Conservation (phyloP, 192 early-diverging fungal genomes). For the Coemansia sp. region DNA sequence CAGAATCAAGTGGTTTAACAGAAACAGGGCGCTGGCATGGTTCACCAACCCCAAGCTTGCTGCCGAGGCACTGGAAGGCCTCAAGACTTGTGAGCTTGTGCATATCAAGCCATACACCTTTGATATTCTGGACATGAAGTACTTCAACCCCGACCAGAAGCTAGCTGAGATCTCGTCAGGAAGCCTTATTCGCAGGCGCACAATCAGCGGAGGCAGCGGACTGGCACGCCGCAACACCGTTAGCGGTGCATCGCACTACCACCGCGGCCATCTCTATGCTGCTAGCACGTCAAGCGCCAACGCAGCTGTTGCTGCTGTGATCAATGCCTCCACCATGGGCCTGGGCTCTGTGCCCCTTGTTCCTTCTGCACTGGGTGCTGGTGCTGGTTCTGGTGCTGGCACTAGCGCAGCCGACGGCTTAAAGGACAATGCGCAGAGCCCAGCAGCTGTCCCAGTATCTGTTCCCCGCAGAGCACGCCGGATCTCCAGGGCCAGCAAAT, state of each 20-base stretch:
- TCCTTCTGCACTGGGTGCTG: slow-evolving; percentile 20
- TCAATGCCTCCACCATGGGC: not conserved
- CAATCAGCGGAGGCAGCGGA: slow-evolving; percentile 45
- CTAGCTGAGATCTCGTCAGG: slow-evolving; percentile 32
- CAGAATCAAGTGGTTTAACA: slow-evolving; percentile 58
- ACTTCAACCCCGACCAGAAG: slow-evolving; percentile 53
- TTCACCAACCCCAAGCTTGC: slow-evolving; percentile 49
- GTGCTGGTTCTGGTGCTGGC: slow-evolving; percentile 13
- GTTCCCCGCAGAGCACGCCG: slow-evolving; percentile 39
- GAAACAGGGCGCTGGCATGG: slow-evolving; percentile 55
- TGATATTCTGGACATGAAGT: slow-evolving; percentile 45
- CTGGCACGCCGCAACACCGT: slow-evolving; percentile 57
- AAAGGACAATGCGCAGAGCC: slow-evolving; percentile 6
- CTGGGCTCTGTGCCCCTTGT: slow-evolving; percentile 29
- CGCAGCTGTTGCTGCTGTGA: slow-evolving; percentile 3
- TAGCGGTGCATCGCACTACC: slow-evolving; percentile 56
- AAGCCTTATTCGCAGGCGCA: slow-evolving; percentile 47
- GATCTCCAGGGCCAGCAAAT: slow-evolving; percentile 30
- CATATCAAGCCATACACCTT: slow-evolving; percentile 52
- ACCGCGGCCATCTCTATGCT: slow-evolving; percentile 49
- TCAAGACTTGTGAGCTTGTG: slow-evolving; percentile 48
- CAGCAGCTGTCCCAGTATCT: slow-evolving; percentile 20
- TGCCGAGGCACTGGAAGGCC: slow-evolving; percentile 44
- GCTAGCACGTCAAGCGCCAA: slow-evolving; percentile 6
- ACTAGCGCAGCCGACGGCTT: slow-evolving; percentile 1